Conservation (phyloP, 139 green algal genomes). For the Volvox africanus region DNA sequence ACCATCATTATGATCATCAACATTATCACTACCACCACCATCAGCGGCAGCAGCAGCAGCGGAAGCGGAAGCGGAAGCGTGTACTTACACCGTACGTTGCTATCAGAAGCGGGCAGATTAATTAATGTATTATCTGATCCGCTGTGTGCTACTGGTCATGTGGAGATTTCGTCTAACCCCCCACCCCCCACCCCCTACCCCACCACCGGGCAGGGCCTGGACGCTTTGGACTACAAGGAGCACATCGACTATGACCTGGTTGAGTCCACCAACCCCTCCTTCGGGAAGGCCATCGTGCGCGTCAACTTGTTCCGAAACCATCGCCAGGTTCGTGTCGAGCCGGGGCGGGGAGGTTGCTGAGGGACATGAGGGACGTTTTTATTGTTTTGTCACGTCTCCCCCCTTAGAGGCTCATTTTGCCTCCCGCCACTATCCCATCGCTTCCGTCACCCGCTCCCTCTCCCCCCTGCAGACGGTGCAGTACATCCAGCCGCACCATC, state of each 20-base stretch:
- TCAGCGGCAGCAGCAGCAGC: no score
- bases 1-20: no score
- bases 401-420: neutral
- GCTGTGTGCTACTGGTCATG: no score
- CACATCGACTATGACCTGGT: slow-evolving; percentile 98
- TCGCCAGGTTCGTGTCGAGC: slow-evolving; percentile 71
- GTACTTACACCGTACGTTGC: no score
- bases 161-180: neutral
- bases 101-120: no score
- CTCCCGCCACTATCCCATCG: neutral
- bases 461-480: slow-evolving; percentile 88
- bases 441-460: neutral
- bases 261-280: slow-evolving; percentile 92
- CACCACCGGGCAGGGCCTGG: slow-evolving; percentile 71
- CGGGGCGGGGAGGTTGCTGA: neutral
- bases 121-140: no score
- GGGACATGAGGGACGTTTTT: neutral
- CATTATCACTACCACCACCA: no score
- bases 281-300: slow-evolving; percentile 91
- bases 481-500: slow-evolving; percentile 97
- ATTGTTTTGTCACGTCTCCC: no score
- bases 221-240: slow-evolving; percentile 92
- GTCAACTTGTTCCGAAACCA: slow-evolving; percentile 95
- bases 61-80: no score
- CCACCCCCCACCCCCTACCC: neutral